phyloP scores from a whole-genome alignment of 768 basidiomycete species.

The Lactarius trivialis region DNA sequence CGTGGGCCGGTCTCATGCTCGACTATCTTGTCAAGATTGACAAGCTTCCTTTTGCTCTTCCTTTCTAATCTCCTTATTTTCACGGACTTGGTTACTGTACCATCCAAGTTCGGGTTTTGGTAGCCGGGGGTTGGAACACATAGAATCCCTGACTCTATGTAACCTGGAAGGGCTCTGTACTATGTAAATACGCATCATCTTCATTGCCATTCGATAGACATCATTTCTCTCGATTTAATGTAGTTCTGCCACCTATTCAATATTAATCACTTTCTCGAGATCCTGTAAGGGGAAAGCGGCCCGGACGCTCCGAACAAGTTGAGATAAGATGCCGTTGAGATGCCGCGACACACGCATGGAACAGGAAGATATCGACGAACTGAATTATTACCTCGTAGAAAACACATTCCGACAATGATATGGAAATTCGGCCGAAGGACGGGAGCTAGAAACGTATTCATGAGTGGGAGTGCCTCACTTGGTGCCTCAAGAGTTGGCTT shows the following conservation, averaged over 20 bases:
- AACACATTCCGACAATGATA: no score
- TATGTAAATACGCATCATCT: slow-evolving; percentile 2
- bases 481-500: no score
- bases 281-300: no score
- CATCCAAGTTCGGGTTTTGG: not conserved
- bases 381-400: no score
- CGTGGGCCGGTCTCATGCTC: slow-evolving; percentile 24
- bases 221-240: not conserved
- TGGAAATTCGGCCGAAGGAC: no score
- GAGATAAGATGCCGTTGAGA: no score
- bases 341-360: no score
- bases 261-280: not conserved
- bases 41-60: slow-evolving; percentile 14
- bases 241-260: not conserved
- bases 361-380: no score
- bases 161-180: not conserved
- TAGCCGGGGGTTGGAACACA: not conserved
- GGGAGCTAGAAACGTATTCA: no score
- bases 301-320: no score
- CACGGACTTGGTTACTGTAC: not conserved
- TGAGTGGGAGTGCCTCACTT: no score
- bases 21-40: slow-evolving; percentile 23
- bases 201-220: slow-evolving; percentile 3
- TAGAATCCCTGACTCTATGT: not conserved
- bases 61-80: not conserved